A percentile compares a stretch with the other conserved stretches of the same genome.
Conservation (phyloP, 1,284 basidiomycete species). For the Thelephora terrestris region DNA sequence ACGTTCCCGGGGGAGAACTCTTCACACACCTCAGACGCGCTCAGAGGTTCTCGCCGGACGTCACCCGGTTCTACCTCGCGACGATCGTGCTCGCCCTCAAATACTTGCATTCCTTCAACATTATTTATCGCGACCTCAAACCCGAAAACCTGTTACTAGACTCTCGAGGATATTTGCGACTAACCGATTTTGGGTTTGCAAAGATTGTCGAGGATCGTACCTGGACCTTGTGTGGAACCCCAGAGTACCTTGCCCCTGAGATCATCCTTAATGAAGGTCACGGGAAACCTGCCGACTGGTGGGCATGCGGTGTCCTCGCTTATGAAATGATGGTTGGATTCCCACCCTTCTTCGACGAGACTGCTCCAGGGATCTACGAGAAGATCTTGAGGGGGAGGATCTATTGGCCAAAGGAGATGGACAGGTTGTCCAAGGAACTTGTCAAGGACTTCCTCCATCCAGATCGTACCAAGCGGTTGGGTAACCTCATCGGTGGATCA, state of each 20-base stretch:
- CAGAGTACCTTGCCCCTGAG: conserved; percentile 93
- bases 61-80: conserved; percentile 97
- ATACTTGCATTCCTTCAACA: conserved; percentile 96
- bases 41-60: conserved; percentile 93
- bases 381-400: conserved; percentile 90
- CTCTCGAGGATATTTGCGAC: conserved; percentile 91
- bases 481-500: conserved; percentile 90
- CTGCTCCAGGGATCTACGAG: conserved; percentile 92
- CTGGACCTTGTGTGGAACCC: conserved; percentile 97
- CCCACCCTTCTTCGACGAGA: conserved; percentile 90
- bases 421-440: conserved; percentile 63
- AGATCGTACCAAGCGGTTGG: conserved; percentile 86
- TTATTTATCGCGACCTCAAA: conserved; percentile 98
- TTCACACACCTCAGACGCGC: conserved; percentile 90
- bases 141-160: conserved; percentile 95
- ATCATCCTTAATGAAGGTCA: conserved; percentile 97
- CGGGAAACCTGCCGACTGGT: conserved; percentile 99
- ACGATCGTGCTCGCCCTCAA: conserved; percentile 94
- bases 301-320: conserved; percentile 92
- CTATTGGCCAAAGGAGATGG: conserved; percentile 87
- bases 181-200: conserved; percentile 98
- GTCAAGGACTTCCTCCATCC: conserved; percentile 87
- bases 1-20: conserved; percentile 94
- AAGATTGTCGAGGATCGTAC: conserved; percentile 98
- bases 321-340: conserved; percentile 98